Evolutionary conservation across 1,139 yeast genomes (phyloP).

Genomic region (Sugiyamaella pinicola): DNA sequence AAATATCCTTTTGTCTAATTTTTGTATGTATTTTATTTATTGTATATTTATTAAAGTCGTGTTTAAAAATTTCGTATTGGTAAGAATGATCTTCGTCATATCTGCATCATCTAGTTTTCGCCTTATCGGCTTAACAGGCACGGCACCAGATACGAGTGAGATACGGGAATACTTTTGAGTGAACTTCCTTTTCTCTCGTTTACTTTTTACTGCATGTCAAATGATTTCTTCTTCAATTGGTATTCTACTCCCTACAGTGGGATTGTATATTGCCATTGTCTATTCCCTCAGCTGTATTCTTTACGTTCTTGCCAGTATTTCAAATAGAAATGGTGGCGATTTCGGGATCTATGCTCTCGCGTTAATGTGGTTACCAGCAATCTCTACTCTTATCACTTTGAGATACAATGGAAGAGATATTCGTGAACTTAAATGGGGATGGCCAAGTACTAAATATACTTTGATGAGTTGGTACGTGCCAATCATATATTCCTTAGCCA

Average conservation of each 20-base stretch:
- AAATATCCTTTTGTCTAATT: slow-evolving; percentile 2
- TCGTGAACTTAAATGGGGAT: slow-evolving; percentile 9
- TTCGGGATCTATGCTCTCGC: slow-evolving; percentile 4
- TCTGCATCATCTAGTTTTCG: no score
- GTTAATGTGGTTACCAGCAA: slow-evolving; percentile 13
- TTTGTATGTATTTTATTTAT: slow-evolving; percentile 18
- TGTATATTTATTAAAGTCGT: slow-evolving; percentile 17
- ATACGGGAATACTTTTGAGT: no score
- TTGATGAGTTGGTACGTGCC: slow-evolving; percentile 17
- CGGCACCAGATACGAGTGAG: no score
- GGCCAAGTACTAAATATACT: slow-evolving; percentile 9
- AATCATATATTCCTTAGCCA: not conserved
- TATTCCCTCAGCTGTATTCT: not conserved
- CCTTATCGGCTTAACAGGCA: no score
- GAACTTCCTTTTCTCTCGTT: no score
- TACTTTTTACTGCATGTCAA: no score
- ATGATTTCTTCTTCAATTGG: no score
- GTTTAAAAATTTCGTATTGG: not conserved
- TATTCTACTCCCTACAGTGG: slow-evolving; percentile 5
- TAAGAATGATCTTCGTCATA: no score
- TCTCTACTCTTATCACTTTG: slow-evolving; percentile 4
- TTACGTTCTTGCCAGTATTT: slow-evolving; percentile 1
- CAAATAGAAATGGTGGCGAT: slow-evolving; percentile 8
- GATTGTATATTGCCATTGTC: not conserved
- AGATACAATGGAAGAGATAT: not conserved